A percentile compares a stretch with the other conserved stretches of the same genome.
Conservation (phyloP, 768 basidiomycete species). For the Suillus weaverae region DNA sequence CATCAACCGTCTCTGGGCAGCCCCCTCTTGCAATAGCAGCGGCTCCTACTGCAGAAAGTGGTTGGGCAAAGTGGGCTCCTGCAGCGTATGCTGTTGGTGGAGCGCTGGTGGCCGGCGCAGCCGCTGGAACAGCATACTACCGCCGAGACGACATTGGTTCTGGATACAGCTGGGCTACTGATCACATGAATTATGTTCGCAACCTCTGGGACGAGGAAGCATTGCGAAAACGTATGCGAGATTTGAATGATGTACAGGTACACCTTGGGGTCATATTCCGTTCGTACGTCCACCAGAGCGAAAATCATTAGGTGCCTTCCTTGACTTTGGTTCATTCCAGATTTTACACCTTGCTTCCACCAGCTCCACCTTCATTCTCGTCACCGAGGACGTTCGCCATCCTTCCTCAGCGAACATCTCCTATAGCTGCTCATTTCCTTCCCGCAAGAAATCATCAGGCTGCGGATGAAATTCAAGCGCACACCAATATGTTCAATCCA, state of each 20-base stretch:
- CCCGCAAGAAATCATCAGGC: slow-evolving; percentile 68
- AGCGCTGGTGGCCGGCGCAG: slow-evolving; percentile 76
- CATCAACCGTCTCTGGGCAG: slow-evolving; percentile 26
- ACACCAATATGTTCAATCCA: slow-evolving; percentile 85
- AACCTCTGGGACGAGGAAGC: slow-evolving; percentile 78
- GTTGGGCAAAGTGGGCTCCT: slow-evolving; percentile 68
- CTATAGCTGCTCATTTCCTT: slow-evolving; percentile 53
- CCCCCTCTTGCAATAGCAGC: slow-evolving; percentile 34
- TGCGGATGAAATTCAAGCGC: slow-evolving; percentile 78
- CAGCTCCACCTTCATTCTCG: slow-evolving; percentile 56
- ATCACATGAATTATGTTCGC: slow-evolving; percentile 89
- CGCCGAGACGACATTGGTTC: slow-evolving; percentile 71
- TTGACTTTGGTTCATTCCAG: slow-evolving; percentile 39
- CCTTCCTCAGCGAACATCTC: slow-evolving; percentile 56
- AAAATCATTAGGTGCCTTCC: slow-evolving; percentile 1
- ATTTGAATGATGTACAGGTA: slow-evolving; percentile 59
- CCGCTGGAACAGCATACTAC: slow-evolving; percentile 83
- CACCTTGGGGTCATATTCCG: slow-evolving; percentile 68
- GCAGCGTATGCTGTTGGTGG: slow-evolving; percentile 73
- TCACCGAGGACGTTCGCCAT: slow-evolving; percentile 74
- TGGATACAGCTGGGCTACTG: slow-evolving; percentile 74
- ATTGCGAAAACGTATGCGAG: slow-evolving; percentile 60
- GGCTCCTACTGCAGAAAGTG: slow-evolving; percentile 25
- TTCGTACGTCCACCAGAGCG: slow-evolving; percentile 49
- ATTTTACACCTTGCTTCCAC: slow-evolving; percentile 78